Conservation (phyloP, 371 early-diverging fungal species). For the Rhizomucor miehei region DNA sequence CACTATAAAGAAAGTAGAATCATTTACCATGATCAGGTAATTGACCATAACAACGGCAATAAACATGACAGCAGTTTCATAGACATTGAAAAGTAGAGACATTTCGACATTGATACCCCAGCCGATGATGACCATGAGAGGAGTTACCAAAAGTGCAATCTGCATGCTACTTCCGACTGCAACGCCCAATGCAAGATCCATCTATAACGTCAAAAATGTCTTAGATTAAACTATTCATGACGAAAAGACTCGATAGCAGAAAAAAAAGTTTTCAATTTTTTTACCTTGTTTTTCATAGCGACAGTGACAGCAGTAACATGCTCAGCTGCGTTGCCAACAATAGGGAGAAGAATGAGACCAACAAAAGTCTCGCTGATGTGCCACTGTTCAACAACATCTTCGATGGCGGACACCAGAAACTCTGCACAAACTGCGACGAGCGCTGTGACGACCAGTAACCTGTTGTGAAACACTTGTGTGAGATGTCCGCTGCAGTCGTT, state of each 20-base stretch:
- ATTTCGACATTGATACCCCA: slow-evolving; percentile 80
- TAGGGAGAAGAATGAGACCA: slow-evolving; percentile 82
- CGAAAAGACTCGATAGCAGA: too few species aligned
- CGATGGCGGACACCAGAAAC: slow-evolving; percentile 77
- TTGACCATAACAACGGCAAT: slow-evolving; percentile 82
- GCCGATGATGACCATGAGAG: slow-evolving; percentile 82
- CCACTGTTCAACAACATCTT: slow-evolving; percentile 63
- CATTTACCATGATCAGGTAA: slow-evolving; percentile 62
- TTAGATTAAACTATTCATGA: not conserved
- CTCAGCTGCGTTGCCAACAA: slow-evolving; percentile 82
- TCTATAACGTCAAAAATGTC: slow-evolving; percentile 25
- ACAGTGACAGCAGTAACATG: slow-evolving; percentile 83
- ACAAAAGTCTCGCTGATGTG: slow-evolving; percentile 77
- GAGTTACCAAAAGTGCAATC: slow-evolving; percentile 87
- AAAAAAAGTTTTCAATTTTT: not conserved
- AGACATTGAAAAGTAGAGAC: slow-evolving; percentile 76
- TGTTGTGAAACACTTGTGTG: not conserved
- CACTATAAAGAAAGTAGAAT: too few species aligned
- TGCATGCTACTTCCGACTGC: slow-evolving; percentile 92
- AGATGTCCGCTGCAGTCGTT: not conserved
- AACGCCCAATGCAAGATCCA: slow-evolving; percentile 84
- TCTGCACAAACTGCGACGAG: slow-evolving; percentile 79
- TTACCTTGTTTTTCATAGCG: slow-evolving; percentile 75
- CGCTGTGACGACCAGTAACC: slow-evolving; percentile 35
- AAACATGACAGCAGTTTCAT: slow-evolving; percentile 82